Percentiles rank a stretch among this genome's conserved stretches.
phyloP scores from a whole-genome alignment of 2,329 filamentous ascomycete genomes.

The Nigrospora osmanthi region DNA sequence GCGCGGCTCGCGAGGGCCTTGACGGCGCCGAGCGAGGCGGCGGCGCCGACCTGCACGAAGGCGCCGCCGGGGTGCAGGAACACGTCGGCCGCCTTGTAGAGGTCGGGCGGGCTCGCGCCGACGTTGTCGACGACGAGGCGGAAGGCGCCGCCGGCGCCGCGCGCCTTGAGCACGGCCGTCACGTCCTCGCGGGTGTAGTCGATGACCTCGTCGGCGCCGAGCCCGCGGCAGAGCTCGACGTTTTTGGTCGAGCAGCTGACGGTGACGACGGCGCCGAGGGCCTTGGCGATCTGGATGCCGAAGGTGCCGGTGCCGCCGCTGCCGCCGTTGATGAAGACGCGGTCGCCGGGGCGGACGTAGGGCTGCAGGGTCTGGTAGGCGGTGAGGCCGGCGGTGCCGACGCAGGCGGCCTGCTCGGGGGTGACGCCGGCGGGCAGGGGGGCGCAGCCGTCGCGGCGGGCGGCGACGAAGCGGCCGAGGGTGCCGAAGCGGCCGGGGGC shows the following conservation, averaged over 20 bases:
- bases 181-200: slow-evolving; percentile 50
- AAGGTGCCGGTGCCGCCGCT: slow-evolving; percentile 54
- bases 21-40: slow-evolving; percentile 11
- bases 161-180: slow-evolving; percentile 32
- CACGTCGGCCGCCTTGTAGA: slow-evolving; percentile 44
- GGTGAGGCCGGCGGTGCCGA: slow-evolving; percentile 37
- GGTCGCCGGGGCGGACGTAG: slow-evolving; percentile 32
- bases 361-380: slow-evolving; percentile 40
- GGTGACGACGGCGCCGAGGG: slow-evolving; percentile 50
- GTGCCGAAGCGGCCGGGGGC: slow-evolving; percentile 26
- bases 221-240: slow-evolving; percentile 42
- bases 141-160: slow-evolving; percentile 35
- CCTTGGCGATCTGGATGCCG: slow-evolving; percentile 57
- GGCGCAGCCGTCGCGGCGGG: slow-evolving; percentile 20
- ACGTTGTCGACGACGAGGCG: slow-evolving; percentile 51
- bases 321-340: slow-evolving; percentile 58
- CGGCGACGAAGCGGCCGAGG: slow-evolving; percentile 31
- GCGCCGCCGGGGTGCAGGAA: slow-evolving; percentile 40
- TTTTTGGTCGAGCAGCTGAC: slow-evolving; percentile 51
- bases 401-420: slow-evolving; percentile 29
- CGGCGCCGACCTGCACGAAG: slow-evolving; percentile 44
- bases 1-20: slow-evolving; percentile 12
- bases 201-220: slow-evolving; percentile 55
- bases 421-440: slow-evolving; percentile 33
- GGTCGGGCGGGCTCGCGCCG: slow-evolving; percentile 29